These are phyloP conservation scores for Crucibulum laeve DNA, from an alignment of 768 basidiomycete genomes.

Conservation along the genomic window DNA sequence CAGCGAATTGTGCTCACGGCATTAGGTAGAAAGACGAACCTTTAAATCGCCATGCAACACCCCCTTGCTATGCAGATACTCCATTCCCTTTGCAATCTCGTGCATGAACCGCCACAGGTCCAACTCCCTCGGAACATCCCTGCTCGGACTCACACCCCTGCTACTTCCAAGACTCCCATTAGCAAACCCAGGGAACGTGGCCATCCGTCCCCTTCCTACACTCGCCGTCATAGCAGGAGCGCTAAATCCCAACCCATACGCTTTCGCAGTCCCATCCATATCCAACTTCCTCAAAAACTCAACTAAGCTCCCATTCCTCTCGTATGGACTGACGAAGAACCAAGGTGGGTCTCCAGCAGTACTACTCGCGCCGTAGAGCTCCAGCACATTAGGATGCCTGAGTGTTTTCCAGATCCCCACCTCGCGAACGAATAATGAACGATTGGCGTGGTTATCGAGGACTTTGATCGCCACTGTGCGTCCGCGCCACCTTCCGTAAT, in stretches of 20 bases:
- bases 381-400: conserved; percentile 64
- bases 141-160: conserved; percentile 3
- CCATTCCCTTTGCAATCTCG: conserved; percentile 83
- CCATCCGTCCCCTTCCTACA: background rate
- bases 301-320: conserved; percentile 59
- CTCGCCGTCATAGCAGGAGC: no score
- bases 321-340: conserved; percentile 78
- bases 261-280: background rate
- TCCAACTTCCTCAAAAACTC: conserved; percentile 45
- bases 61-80: conserved; percentile 65
- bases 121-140: conserved; percentile 23
- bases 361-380: conserved; percentile 75
- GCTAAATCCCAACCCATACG: conserved; percentile 14
- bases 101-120: conserved; percentile 61
- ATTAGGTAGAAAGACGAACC: conserved; percentile 28
- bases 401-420: conserved; percentile 70
- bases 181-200: conserved; percentile 2
- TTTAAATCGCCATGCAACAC: conserved; percentile 81
- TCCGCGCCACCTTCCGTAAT: conserved; percentile 68
- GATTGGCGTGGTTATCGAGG: conserved; percentile 55
- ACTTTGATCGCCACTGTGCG: conserved; percentile 71
- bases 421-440: conserved; percentile 64
- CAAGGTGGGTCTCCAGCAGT: conserved; percentile 66
- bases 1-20: background rate
- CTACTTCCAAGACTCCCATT: background rate